Evolutionary conservation across 2,329 filamentous ascomycete genomes (phyloP).

Genomic region (Pseudogymnoascus sp.): DNA sequence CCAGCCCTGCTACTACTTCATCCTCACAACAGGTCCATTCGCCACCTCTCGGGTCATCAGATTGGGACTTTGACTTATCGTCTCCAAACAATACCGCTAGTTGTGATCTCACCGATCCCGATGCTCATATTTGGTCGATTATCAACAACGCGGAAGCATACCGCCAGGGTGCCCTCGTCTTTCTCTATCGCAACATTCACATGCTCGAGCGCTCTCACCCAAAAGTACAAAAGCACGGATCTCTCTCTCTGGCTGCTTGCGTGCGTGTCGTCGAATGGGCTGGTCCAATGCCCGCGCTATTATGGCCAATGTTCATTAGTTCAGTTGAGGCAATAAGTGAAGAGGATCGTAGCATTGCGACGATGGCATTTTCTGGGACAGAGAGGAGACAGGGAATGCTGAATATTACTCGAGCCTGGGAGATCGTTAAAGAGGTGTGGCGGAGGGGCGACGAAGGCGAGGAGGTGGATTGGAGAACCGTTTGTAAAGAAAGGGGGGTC

Average conservation of each 20-base stretch:
- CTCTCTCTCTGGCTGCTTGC: constrained; percentile 47
- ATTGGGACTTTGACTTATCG: constrained; percentile 11
- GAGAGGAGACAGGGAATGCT: constrained; percentile 57
- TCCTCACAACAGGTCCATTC: neutral
- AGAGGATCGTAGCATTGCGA: constrained; percentile 47
- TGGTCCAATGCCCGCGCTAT: constrained; percentile 57
- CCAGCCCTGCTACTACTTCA: neutral
- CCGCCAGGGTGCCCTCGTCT: constrained; percentile 42
- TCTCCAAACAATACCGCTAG: neutral
- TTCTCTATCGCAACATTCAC: constrained; percentile 37
- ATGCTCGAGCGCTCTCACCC: constrained; percentile 41
- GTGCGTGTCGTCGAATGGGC: constrained; percentile 47
- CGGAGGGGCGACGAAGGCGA: constrained; percentile 40
- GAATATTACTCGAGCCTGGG: constrained; percentile 39
- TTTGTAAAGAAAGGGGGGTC: constrained; percentile 52
- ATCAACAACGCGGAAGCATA: constrained; percentile 46
- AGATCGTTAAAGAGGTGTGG: constrained; percentile 58
- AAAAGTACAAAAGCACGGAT: constrained; percentile 49
- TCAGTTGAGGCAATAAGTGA: constrained; percentile 50
- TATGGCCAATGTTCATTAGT: constrained; percentile 60
- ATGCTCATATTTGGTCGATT: constrained; percentile 30
- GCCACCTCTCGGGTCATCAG: neutral
- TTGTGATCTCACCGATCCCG: constrained; percentile 7
- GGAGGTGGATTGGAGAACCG: constrained; percentile 21
- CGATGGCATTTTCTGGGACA: constrained; percentile 46